A percentile compares a stretch with the other conserved stretches of the same genome.
These are phyloP conservation scores for Solanum virginianum DNA, from an alignment of 257 asterid species.

Conservation along the genomic window DNA sequence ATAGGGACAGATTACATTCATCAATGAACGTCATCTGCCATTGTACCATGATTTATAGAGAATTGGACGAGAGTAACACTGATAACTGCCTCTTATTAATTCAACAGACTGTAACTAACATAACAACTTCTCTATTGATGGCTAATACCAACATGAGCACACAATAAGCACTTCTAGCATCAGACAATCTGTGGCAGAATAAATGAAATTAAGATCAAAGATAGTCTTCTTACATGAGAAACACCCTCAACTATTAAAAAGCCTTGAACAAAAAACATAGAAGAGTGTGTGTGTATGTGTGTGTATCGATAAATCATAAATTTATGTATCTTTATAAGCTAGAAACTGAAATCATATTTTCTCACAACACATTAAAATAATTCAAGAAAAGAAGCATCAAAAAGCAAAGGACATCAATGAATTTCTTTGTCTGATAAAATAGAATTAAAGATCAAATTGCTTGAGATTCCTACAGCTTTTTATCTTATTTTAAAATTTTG, in stretches of 20 bases:
- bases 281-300: not conserved
- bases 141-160: too few relatives aligned
- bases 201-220: not conserved
- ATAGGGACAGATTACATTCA: too few relatives aligned
- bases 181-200: not conserved
- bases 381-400: not conserved
- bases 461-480: not conserved
- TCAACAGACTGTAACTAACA: too few relatives aligned
- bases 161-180: not conserved
- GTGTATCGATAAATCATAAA: not conserved
- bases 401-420: not conserved
- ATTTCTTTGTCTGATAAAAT: not conserved
- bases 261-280: not conserved
- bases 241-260: not conserved
- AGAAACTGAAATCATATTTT: not conserved
- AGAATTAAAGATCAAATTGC: not conserved
- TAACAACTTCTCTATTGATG: too few relatives aligned
- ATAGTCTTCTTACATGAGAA: not conserved
- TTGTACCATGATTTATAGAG: too few relatives aligned
- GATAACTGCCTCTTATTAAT: too few relatives aligned
- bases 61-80: too few relatives aligned
- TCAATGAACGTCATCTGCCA: too few relatives aligned
- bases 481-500: not conserved
- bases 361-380: not conserved
- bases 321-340: not conserved